Percentiles rank a stretch among this genome's conserved stretches.
Conservation (phyloP, 768 basidiomycete species). For the Tricholoma matsutake region DNA sequence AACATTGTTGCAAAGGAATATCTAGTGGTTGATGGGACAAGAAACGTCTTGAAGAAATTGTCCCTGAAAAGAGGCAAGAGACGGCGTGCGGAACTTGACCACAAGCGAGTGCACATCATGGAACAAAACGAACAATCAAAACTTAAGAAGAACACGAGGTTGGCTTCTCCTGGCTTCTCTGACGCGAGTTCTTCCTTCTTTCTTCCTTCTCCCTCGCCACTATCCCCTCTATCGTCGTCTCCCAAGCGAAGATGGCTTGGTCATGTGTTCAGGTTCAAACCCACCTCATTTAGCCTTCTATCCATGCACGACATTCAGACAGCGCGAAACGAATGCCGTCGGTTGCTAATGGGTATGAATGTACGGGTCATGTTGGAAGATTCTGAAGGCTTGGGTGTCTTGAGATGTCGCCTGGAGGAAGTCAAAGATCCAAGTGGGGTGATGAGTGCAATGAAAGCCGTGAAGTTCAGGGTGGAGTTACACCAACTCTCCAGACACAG, state of each 20-base stretch:
- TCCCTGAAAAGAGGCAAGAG: conserved; percentile 42
- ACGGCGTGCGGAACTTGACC: conserved; percentile 17
- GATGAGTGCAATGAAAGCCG: conserved; percentile 58
- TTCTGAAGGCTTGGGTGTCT: conserved; percentile 56
- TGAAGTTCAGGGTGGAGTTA: conserved; percentile 83
- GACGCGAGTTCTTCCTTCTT: conserved; percentile 37
- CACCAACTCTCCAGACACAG: conserved; percentile 39
- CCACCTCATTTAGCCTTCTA: conserved; percentile 52
- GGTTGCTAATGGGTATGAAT: conserved; percentile 68
- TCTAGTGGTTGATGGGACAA: conserved; percentile 12
- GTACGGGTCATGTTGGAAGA: conserved; percentile 65
- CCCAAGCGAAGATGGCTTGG: conserved; percentile 81
- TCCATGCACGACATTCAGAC: conserved; percentile 58
- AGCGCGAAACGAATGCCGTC: conserved; percentile 71
- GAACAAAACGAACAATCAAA: conserved; percentile 35
- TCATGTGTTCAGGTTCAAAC: conserved; percentile 85
- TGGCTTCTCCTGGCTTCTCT: conserved; percentile 43
- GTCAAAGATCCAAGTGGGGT: conserved; percentile 52
- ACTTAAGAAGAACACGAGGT: conserved; percentile 26
- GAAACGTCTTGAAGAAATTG: conserved; percentile 36
- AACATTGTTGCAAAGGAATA: conserved; percentile 32
- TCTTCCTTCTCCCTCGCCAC: conserved; percentile 37
- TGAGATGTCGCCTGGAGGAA: conserved; percentile 79
- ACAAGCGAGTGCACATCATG: conserved; percentile 48
- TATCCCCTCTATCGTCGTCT: conserved; percentile 32